Conservation (phyloP, 1,139 yeast genomes). For the Trichomonascaceae sp. region DNA sequence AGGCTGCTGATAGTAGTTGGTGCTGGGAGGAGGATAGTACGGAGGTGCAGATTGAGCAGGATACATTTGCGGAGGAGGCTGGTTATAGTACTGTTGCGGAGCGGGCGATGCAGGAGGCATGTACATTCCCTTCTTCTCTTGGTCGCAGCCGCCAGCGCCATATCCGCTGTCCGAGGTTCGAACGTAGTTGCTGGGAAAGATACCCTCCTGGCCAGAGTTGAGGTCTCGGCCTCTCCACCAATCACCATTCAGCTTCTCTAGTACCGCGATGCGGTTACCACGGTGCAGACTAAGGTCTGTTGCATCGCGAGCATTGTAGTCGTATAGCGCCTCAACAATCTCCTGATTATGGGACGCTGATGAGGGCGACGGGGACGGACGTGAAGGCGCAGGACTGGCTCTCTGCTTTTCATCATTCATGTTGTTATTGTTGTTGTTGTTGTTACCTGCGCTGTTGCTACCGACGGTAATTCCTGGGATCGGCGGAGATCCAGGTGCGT, state of each 20-base stretch:
- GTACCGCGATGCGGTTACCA: conserved; percentile 58
- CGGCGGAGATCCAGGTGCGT: conserved; percentile 41
- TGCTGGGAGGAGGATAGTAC: conserved; percentile 34
- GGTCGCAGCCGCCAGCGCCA: no score
- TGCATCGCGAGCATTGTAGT: conserved; percentile 51
- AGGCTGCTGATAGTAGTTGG: conserved; percentile 16
- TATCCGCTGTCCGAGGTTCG: conserved; percentile 3
- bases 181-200: conserved; percentile 76
- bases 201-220: conserved; percentile 47
- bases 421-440: not conserved
- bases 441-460: conserved; percentile 2
- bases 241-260: conserved; percentile 66
- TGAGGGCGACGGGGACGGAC: conserved; percentile 14
- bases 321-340: conserved; percentile 56
- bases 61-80: conserved; percentile 7
- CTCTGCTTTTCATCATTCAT: conserved; percentile 4
- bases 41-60: conserved; percentile 4
- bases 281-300: conserved; percentile 54
- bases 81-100: conserved; percentile 10
- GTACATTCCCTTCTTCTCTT: conserved; percentile 10
- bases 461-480: conserved; percentile 17
- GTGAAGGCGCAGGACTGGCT: conserved; percentile 11
- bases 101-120: conserved; percentile 14
- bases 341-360: conserved; percentile 22
- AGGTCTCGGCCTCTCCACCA: conserved; percentile 78